These are phyloP conservation scores for Colletotrichum siamense DNA, from an alignment of 2,329 filamentous ascomycete genomes.

Conservation along the genomic window DNA sequence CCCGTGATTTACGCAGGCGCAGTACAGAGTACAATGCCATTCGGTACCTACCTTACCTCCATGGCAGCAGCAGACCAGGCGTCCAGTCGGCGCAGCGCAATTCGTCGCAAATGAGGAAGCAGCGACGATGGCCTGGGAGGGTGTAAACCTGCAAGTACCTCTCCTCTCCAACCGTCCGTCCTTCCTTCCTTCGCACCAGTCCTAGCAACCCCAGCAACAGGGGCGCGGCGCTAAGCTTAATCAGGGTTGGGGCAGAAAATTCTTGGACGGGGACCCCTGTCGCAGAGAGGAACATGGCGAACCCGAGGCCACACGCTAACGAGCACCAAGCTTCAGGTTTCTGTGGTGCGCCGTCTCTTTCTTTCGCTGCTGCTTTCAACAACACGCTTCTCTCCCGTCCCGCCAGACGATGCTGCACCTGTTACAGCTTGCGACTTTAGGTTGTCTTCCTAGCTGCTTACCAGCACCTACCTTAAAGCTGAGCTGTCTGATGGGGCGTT, in stretches of 20 bases:
- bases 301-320: constrained; percentile 6
- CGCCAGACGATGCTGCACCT: neutral
- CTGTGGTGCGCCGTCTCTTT: neutral
- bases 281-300: constrained; percentile 9
- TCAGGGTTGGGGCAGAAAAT: neutral
- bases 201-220: constrained; percentile 12
- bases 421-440: neutral
- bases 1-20: neutral
- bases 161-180: neutral
- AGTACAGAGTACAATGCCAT: neutral
- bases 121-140: neutral
- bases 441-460: neutral
- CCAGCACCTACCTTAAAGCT: neutral
- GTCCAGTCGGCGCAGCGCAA: neutral
- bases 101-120: constrained; percentile 10
- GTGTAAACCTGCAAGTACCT: neutral
- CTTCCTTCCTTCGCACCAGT: neutral
- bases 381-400: neutral
- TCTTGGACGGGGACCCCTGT: constrained; percentile 8
- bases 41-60: neutral
- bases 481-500: neutral
- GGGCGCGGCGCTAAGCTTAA: neutral
- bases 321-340: constrained; percentile 15
- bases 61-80: neutral
- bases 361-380: neutral